Percentiles rank a stretch among this genome's conserved stretches.
Evolutionary conservation across 495 filamentous ascomycete genomes (phyloP).

Genomic region (Echria macrotheca): DNA sequence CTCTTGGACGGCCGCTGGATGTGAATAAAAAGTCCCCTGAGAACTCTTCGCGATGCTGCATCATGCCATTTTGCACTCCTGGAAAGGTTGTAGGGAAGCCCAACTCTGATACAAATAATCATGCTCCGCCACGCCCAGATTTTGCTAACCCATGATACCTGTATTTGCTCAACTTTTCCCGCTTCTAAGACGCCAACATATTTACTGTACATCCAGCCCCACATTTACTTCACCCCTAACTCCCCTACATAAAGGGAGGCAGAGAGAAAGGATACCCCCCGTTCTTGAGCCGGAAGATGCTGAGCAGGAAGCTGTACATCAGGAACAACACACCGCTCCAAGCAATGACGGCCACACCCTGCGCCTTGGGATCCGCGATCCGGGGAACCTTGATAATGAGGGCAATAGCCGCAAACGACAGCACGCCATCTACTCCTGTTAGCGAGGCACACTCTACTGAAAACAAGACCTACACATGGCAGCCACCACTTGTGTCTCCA

Average conservation of each 20-base stretch:
- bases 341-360: slow-evolving; percentile 74
- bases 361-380: slow-evolving; percentile 67
- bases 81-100: too few relatives aligned
- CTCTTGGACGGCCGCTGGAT: too few relatives aligned
- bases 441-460: slow-evolving; percentile 8
- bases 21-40: too few relatives aligned
- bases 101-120: too few relatives aligned
- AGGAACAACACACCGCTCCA: slow-evolving; percentile 76
- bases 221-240: too few relatives aligned
- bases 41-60: too few relatives aligned
- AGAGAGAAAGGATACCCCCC: slow-evolving; percentile 90
- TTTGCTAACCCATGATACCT: too few relatives aligned
- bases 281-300: slow-evolving; percentile 91
- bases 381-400: slow-evolving; percentile 87
- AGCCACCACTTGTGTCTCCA: slow-evolving; percentile 95
- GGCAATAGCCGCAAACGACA: slow-evolving; percentile 85
- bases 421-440: slow-evolving; percentile 67
- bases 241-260: slow-evolving; percentile 78
- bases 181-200: too few relatives aligned
- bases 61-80: too few relatives aligned
- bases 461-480: slow-evolving; percentile 74
- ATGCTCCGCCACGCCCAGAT: too few relatives aligned
- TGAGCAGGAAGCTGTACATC: slow-evolving; percentile 91
- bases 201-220: too few relatives aligned
- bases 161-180: too few relatives aligned